These are phyloP conservation scores for Colletotrichum godetiae DNA, from an alignment of 2,329 filamentous ascomycete species.

Conservation along the genomic window DNA sequence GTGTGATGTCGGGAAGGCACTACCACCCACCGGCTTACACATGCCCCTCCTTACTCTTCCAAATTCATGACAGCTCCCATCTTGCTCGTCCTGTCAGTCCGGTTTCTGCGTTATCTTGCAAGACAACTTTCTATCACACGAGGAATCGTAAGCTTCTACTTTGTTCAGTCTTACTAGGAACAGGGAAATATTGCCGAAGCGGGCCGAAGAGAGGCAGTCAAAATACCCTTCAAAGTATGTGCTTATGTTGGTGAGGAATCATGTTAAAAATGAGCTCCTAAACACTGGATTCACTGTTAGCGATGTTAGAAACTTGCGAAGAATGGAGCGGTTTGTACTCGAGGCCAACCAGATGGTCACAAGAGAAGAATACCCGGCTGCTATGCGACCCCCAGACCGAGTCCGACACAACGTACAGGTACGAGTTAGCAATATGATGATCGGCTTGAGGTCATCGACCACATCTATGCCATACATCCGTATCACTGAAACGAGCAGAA, in stretches of 20 bases:
- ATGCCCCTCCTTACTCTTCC: neutral
- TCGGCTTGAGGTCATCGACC: neutral
- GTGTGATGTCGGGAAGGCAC: neutral
- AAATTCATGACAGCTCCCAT: neutral
- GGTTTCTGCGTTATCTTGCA: neutral
- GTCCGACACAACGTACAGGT: neutral
- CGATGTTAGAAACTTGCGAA: neutral
- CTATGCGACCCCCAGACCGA: neutral
- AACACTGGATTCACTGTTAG: neutral
- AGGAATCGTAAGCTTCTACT: neutral
- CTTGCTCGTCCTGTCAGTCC: neutral
- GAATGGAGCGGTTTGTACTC: neutral
- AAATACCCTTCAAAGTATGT: neutral
- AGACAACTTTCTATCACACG: neutral
- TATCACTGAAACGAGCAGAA: neutral
- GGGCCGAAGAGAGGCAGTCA: neutral
- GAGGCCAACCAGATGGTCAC: neutral
- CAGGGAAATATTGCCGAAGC: neutral
- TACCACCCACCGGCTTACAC: neutral
- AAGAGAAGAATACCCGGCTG: neutral
- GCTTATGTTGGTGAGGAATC: neutral
- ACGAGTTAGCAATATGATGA: neutral
- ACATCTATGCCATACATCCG: neutral
- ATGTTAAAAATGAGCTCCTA: neutral
- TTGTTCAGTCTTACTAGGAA: neutral